A percentile compares a stretch with the other conserved stretches of the same genome.
Evolutionary conservation across 305 asterid genomes (phyloP).

Genomic region (Rubia tinctorum): DNA sequence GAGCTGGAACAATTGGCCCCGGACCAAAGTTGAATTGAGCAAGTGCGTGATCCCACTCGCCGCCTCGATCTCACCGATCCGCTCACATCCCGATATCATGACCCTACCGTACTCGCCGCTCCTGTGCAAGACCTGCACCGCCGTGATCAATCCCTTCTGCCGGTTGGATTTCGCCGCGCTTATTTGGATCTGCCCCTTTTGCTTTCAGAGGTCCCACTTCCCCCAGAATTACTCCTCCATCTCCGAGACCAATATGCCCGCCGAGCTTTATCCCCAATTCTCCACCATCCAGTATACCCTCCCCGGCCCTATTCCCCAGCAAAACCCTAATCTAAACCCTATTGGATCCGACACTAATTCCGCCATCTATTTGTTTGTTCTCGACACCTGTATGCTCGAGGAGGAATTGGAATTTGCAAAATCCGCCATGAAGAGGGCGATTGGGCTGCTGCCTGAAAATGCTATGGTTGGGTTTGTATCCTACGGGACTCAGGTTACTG

Average conservation of each 20-base stretch:
- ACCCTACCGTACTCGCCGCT: conserved; percentile 69
- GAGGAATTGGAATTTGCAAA: conserved; percentile 89
- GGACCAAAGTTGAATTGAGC: conserved; percentile 89
- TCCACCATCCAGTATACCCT: conserved; percentile 67
- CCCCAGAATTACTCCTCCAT: conserved; percentile 71
- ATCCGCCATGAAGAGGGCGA: conserved; percentile 78
- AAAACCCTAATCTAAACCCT: conserved; percentile 42
- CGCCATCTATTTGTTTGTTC: conserved; percentile 68
- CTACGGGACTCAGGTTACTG: conserved; percentile 96
- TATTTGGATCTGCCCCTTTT: conserved; percentile 97
- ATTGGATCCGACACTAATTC: conserved; percentile 16
- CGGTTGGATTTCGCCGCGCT: conserved; percentile 83
- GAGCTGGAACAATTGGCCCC: conserved; percentile 93
- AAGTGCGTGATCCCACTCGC: conserved; percentile 98
- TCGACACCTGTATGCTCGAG: conserved; percentile 95
- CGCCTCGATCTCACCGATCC: conserved; percentile 88
- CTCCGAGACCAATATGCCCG: conserved; percentile 75
- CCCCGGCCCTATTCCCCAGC: conserved; percentile 39
- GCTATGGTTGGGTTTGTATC: conserved; percentile 96
- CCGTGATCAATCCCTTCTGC: conserved; percentile 75
- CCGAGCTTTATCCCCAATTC: conserved; percentile 80
- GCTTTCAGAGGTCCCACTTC: conserved; percentile 83
- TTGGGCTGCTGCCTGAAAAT: conserved; percentile 87
- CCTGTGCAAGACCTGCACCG: conserved; percentile 76
- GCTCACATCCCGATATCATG: conserved; percentile 71